Evolutionary conservation across 345 rosid genomes (phyloP), one percentile per base, ranked within the genome.

Genomic region (Capsella bursapastoris): DNA sequence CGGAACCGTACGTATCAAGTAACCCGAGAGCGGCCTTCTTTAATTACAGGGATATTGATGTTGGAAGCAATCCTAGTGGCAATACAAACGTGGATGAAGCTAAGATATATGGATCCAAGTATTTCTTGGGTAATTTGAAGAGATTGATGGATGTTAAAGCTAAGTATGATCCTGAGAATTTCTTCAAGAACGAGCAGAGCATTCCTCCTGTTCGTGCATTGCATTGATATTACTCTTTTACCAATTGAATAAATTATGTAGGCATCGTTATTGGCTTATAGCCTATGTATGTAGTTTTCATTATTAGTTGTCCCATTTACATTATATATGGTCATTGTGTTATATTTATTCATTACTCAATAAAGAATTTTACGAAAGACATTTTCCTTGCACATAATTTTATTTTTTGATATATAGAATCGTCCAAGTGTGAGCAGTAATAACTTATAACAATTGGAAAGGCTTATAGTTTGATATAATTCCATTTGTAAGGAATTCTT

Each of bases 1-100:
- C 72, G 79, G 83, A 86, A 14, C 79, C 79, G 56, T 86, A 50
- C 25, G 88, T 83, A 13, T 82, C 88, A 15, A 80, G 77, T 60
- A 79, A 82, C 16, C 89, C 89, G 0, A 78, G 87, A 63, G 51
- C 74, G 32, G 71, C 87, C 7, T 84, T 67, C 22, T 55, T 82
- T 27, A 82, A 79, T 15, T 79, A 76, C 31, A 66, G 85, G 28
- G 83, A 79, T 73, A 52, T 79, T 7, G 84, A 78, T 43, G 32
- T 75, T 56, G 84, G 84, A 27, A 37, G 49, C 8, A 75, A 60
- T 41, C 49, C 35, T 0, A 69, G 80, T 35, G 51, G 57, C 3
- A 47, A 66, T 28, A 75, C 72, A n/a, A 59, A 59, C 29, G 62
- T 75, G 8, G 72, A 75, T 29, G 77, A 80, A 9, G 83, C 79